Conservation (phyloP, 257 asterid genomes). For the Pogostemon cablin region DNA sequence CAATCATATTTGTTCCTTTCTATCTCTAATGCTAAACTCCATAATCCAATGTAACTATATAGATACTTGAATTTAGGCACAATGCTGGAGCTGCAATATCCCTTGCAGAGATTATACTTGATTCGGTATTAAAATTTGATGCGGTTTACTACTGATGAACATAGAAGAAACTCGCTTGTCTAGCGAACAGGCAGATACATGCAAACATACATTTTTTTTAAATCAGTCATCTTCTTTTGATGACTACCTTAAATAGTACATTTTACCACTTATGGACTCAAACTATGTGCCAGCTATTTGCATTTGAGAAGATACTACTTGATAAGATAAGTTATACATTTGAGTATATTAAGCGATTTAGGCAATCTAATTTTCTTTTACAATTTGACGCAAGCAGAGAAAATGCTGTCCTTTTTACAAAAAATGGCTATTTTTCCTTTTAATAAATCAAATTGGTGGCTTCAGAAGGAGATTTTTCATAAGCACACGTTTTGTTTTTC, state of each 20-base stretch:
- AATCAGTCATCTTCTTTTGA: conserved; percentile 4
- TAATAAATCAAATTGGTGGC: conserved; percentile 12
- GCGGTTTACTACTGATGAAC: conserved; percentile 1
- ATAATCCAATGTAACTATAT: not conserved
- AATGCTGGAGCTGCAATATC: not conserved
- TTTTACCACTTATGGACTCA: not conserved
- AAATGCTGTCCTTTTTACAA: too few species aligned
- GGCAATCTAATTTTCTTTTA: not conserved
- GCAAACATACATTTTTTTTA: not conserved
- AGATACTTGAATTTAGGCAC: conserved; percentile 8
- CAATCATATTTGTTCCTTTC: conserved; percentile 14
- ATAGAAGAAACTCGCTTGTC: conserved; percentile 3
- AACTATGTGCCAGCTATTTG: conserved; percentile 7
- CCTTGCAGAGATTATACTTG: not conserved
- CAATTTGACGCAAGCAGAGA: not conserved
- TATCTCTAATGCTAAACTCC: conserved; percentile 7
- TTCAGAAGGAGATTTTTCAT: not conserved
- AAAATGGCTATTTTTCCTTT: not conserved
- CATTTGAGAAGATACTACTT: not conserved
- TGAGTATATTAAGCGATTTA: conserved; percentile 1
- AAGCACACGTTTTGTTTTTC: not conserved
- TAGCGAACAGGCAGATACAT: not conserved
- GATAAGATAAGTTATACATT: not conserved
- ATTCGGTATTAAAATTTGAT: not conserved
- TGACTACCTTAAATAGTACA: not conserved